A percentile compares a stretch with the other conserved stretches of the same genome.
phyloP scores from a whole-genome alignment of 2,329 filamentous ascomycete genomes.

The Nannizzia gypsea region DNA sequence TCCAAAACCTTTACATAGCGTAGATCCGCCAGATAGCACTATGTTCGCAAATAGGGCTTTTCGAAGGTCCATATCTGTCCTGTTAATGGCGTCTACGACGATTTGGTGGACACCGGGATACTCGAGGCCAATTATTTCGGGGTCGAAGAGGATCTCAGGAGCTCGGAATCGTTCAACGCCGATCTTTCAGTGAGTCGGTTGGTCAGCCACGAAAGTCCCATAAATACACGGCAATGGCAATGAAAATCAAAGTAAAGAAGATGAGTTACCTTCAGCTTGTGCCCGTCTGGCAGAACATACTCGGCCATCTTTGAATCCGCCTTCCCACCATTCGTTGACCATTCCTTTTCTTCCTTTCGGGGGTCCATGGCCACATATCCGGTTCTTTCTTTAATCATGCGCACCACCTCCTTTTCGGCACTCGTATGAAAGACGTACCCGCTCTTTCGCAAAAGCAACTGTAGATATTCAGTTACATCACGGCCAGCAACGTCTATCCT shows the following conservation, averaged over 20 bases:
- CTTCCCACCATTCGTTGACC: conserved; percentile 60
- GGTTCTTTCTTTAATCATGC: conserved; percentile 89
- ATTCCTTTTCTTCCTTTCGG: conserved; percentile 91
- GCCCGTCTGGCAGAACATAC: conserved; percentile 82
- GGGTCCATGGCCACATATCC: conserved; percentile 87
- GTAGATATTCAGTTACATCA: conserved; percentile 92
- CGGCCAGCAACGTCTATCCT: conserved; percentile 91
- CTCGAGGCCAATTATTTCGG: conserved; percentile 90
- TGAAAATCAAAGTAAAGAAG: background rate
- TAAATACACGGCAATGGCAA: conserved; percentile 1
- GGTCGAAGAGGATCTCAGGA: conserved; percentile 94
- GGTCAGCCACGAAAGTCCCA: background rate
- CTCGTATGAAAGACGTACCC: conserved; percentile 95
- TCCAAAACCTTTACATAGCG: conserved; percentile 91
- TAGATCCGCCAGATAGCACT: conserved; percentile 90
- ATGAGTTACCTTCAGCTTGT: conserved; percentile 68
- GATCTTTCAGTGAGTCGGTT: conserved; percentile 43
- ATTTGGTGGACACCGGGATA: conserved; percentile 97
- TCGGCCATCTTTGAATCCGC: conserved; percentile 69
- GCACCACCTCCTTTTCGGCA: conserved; percentile 97
- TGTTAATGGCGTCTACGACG: conserved; percentile 87
- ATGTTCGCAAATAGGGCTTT: conserved; percentile 94
- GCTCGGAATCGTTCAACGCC: conserved; percentile 90
- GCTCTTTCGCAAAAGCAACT: conserved; percentile 78
- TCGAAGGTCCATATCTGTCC: conserved; percentile 88